phyloP scores from a whole-genome alignment of 495 filamentous ascomycete genomes.

The Tuber magnatum region DNA sequence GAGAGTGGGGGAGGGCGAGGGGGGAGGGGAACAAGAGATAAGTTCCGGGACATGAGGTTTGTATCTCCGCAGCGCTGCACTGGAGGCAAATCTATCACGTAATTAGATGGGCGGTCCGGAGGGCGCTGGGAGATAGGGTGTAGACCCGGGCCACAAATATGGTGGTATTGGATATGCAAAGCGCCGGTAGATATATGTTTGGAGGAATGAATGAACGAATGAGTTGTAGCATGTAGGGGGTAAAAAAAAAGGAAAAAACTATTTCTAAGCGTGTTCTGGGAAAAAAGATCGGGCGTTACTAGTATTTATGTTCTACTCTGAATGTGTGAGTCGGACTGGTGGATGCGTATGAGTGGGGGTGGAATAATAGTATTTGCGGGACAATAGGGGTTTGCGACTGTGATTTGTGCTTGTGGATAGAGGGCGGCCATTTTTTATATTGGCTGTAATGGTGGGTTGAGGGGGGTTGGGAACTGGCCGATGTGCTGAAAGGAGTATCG shows the following conservation, averaged over 20 bases:
- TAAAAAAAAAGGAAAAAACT: too few relatives aligned
- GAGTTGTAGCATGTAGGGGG: too few relatives aligned
- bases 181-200: too few relatives aligned
- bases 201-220: not conserved
- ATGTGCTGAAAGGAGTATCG: not conserved
- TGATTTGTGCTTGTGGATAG: too few relatives aligned
- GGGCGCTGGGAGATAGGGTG: not conserved
- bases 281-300: not conserved
- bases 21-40: not conserved
- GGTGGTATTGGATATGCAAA: not conserved
- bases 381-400: not conserved
- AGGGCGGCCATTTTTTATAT: not conserved
- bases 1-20: not conserved
- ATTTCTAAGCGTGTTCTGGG: not conserved
- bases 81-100: not conserved
- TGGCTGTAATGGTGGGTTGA: not conserved
- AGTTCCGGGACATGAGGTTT: not conserved
- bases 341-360: not conserved
- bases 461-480: not conserved
- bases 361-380: not conserved
- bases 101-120: not conserved
- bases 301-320: not conserved
- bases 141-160: not conserved
- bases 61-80: not conserved
- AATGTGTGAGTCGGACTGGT: not conserved